These are phyloP conservation scores for Serendipita indica DNA, from an alignment of 768 basidiomycete species.

Conservation along the genomic window DNA sequence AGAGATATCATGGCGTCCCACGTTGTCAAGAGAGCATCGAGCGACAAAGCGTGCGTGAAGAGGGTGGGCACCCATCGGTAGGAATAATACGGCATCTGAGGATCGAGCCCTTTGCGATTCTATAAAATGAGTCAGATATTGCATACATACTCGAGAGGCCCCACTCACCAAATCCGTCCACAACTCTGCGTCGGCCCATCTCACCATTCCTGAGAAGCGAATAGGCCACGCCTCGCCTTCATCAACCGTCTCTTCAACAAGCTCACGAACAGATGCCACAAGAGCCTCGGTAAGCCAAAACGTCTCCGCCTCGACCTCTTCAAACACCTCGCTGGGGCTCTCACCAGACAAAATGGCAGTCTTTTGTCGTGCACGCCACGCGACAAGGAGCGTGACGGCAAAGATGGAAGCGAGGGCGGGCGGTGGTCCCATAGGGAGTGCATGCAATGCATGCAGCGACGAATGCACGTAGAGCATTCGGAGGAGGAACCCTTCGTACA, in stretches of 20 bases:
- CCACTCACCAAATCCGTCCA: constrained; percentile 40
- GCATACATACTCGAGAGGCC: background rate
- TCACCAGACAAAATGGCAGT: background rate
- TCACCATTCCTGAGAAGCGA: constrained; percentile 42
- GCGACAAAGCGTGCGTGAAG: constrained; percentile 56
- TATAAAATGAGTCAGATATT: constrained; percentile 19
- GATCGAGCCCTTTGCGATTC: constrained; percentile 53
- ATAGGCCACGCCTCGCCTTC: constrained; percentile 47
- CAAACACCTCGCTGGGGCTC: constrained; percentile 17
- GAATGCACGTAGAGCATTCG: constrained; percentile 60
- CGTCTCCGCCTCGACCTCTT: constrained; percentile 62
- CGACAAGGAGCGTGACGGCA: constrained; percentile 46
- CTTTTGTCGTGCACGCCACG: constrained; percentile 21
- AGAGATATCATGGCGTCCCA: constrained; percentile 64
- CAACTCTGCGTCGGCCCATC: constrained; percentile 50
- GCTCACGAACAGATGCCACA: constrained; percentile 53
- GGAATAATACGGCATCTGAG: constrained; percentile 61
- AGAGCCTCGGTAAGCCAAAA: constrained; percentile 73
- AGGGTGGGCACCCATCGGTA: constrained; percentile 65
- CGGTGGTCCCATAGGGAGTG: constrained; percentile 25
- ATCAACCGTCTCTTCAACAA: constrained; percentile 45
- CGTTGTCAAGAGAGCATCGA: constrained; percentile 39
- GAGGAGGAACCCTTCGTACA: too few species aligned
- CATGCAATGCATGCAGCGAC: constrained; percentile 52
- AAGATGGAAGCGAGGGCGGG: constrained; percentile 55